Conservation (phyloP, 257 asterid species). For the Penstemon barbatus region DNA sequence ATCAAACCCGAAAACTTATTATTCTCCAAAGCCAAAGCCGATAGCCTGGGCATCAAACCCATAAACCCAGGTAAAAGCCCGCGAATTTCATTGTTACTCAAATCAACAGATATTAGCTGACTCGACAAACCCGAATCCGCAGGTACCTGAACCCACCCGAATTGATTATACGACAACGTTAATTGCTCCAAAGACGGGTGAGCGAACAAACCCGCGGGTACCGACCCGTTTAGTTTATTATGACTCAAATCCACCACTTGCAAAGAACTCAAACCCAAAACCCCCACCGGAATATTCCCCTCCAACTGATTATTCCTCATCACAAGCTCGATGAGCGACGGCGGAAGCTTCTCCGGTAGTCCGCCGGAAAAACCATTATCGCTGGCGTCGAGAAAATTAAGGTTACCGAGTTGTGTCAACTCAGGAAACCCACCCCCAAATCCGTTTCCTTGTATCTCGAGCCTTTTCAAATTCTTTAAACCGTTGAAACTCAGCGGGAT, state of each 20-base stretch:
- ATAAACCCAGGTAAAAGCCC: conserved; percentile 81
- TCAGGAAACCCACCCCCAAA: conserved; percentile 57
- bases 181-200: conserved; percentile 76
- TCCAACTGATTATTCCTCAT: conserved; percentile 56
- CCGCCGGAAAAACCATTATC: conserved; percentile 68
- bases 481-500: conserved; percentile 54
- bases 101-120: conserved; percentile 67
- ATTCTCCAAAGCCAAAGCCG: conserved; percentile 65
- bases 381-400: conserved; percentile 65
- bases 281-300: conserved; percentile 49
- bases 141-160: conserved; percentile 57
- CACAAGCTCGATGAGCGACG: conserved; percentile 45
- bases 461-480: conserved; percentile 52
- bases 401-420: conserved; percentile 44
- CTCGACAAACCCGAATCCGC: conserved; percentile 40
- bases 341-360: conserved; percentile 54
- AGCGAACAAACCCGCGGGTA: conserved; percentile 64
- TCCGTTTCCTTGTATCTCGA: conserved; percentile 67
- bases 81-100: conserved; percentile 58
- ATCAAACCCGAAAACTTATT: conserved; percentile 67
- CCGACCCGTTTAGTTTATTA: conserved; percentile 60
- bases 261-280: conserved; percentile 31
- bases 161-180: conserved; percentile 53
- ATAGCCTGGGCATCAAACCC: conserved; percentile 64
- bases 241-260: conserved; percentile 82